Percentiles rank a stretch among this genome's conserved stretches.
phyloP scores from a whole-genome alignment of 805 yeast genomes.

The Candida mattraensis region DNA sequence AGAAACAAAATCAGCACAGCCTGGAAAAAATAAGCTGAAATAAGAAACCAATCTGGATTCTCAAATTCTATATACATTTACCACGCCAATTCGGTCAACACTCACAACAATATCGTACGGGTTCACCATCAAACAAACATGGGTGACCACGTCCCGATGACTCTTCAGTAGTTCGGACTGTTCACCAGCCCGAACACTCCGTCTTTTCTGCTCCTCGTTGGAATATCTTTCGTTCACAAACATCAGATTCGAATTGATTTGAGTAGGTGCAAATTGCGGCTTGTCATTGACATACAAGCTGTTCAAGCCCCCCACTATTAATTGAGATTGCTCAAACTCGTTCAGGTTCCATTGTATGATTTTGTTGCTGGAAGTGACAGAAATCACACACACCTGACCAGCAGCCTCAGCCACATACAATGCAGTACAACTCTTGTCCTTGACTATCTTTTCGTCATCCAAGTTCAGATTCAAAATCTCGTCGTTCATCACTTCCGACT shows the following conservation, averaged over 20 bases:
- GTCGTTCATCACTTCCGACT: constrained; percentile 23
- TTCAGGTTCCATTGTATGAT: constrained; percentile 42
- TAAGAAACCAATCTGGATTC: too few relatives aligned
- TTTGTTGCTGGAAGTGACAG: constrained; percentile 21
- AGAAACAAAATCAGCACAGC: constrained; percentile 8
- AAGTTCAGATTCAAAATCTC: constrained; percentile 19
- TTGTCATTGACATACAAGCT: constrained; percentile 9
- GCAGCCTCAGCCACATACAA: constrained; percentile 13
- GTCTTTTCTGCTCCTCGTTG: constrained; percentile 7
- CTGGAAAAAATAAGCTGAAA: background rate
- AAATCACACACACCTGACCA: constrained; percentile 14
- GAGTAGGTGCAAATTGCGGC: constrained; percentile 32
- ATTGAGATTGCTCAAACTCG: constrained; percentile 32
- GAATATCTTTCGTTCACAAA: constrained; percentile 40
- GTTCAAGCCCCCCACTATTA: constrained; percentile 24
- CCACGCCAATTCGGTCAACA: constrained; percentile 65
- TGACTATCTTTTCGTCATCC: constrained; percentile 10
- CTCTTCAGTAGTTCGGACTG: constrained; percentile 44
- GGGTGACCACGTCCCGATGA: constrained; percentile 54
- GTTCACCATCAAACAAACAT: constrained; percentile 41
- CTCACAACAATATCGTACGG: constrained; percentile 64
- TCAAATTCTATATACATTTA: constrained; percentile 53
- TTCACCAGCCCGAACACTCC: constrained; percentile 23
- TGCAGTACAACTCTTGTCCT: constrained; percentile 29
- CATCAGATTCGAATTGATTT: constrained; percentile 39